Evolutionary conservation across 2,329 filamentous ascomycete genomes (phyloP).

Genomic region (Boeremia lycopersici): DNA sequence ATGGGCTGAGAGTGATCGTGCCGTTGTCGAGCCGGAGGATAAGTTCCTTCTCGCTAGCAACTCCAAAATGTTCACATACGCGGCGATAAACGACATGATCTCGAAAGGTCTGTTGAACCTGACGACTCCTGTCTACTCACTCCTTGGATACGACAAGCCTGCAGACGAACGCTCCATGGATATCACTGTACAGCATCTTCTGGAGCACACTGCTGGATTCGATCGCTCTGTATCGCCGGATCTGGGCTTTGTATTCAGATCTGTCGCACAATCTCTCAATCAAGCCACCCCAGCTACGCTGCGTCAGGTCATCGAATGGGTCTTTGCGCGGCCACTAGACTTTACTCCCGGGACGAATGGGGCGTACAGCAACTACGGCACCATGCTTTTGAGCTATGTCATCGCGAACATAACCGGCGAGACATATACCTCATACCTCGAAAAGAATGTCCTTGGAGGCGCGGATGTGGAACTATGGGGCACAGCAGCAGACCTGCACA

Average conservation of each 20-base stretch:
- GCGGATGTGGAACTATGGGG: constrained; percentile 19
- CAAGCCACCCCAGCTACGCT: constrained; percentile 23
- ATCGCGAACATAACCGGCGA: constrained; percentile 21
- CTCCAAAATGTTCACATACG: constrained; percentile 30
- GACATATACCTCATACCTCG: constrained; percentile 22
- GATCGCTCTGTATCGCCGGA: constrained; percentile 24
- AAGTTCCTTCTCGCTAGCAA: constrained; percentile 33
- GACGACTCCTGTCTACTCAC: constrained; percentile 24
- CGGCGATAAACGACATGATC: constrained; percentile 22
- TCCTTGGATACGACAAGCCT: constrained; percentile 24
- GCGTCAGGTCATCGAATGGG: constrained; percentile 28
- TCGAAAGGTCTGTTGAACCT: constrained; percentile 22
- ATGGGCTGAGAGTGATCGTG: constrained; percentile 28
- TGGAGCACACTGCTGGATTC: constrained; percentile 29
- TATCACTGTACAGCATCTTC: constrained; percentile 30
- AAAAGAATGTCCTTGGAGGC: constrained; percentile 21
- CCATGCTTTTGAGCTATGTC: constrained; percentile 27
- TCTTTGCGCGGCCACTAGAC: constrained; percentile 22
- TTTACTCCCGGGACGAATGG: constrained; percentile 22
- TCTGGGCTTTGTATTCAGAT: constrained; percentile 25
- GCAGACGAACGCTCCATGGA: constrained; percentile 21
- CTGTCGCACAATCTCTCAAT: constrained; percentile 23
- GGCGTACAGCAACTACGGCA: constrained; percentile 28
- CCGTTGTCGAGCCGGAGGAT: constrained; percentile 23
- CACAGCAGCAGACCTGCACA: constrained; percentile 14